Evolutionary conservation across 1,284 basidiomycete species (phyloP), one percentile per base, ranked within the genome.

Genomic region (Malassezia slooffiae): DNA sequence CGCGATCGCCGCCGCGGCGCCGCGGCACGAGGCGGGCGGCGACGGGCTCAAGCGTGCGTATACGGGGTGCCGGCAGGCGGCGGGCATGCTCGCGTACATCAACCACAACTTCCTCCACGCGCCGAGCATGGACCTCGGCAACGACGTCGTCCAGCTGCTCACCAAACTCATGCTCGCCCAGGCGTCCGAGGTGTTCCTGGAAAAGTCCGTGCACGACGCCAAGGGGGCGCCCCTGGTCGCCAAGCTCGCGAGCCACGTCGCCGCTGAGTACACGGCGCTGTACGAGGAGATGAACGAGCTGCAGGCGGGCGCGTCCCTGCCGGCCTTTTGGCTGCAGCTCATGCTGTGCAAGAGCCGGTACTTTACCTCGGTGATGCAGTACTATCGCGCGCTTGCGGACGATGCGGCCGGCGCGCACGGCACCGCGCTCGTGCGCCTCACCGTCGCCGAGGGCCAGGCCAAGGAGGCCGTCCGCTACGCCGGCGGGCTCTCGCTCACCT

Each of bases 21-120:
- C 81, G 59, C 46, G 58, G 13, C 49, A 53, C 35, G 43, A 56
- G 2, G 50, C 53, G 21, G 55, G 54, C 24, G 41, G 56, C 1
- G 90, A 97, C 67, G 90, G 90, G n/a, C 72, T 90, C 58, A 96
- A 96, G 72, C 80, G 89, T 19, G 80, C 89, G 0, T 97, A 95
- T 74, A 80, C 88, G 71, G 89, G 89, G 70, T 83, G 88, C 59
- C 77, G 85, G 15, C 82, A 85, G n/a, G 82, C 85, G 26, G 87
- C 91, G 0, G 93, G 93, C 17, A 93, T 97, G 87, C 79, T 96
- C 61, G 87, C 82, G 9, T 97, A 97, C 70, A 91, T 99, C 76
- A 96, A 96, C 73, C 91, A 97, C 71, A 97, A 97, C 76, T 97
- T 99, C 71, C 74, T 97, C 0, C 93, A 97, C 65, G 93, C 93